Base-by-base conservation (phyloP, 495 filamentous ascomycete species). In the Neurospora sp. region DNA sequence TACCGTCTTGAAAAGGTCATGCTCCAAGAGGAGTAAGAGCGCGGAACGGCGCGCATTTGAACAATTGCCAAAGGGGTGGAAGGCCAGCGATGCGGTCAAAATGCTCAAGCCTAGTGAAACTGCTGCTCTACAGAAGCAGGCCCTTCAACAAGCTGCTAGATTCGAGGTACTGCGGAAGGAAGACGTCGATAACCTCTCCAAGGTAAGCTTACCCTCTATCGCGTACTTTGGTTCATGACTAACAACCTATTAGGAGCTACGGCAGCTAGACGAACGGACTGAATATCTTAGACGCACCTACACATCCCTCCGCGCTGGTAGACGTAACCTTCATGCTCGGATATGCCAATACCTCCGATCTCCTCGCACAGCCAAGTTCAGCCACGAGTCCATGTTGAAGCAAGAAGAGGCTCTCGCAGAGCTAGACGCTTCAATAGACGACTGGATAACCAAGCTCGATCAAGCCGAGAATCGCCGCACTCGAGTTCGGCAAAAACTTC, bases 361-460 rank as follows among this genome's bases (percentile, higher is more conserved):
- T 27, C 86, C 89, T 4, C 86, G 88, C 42, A 83, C 85, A 18
- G 87, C 89, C 42, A 88, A 85, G 70, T 91, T 92, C 77, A 91
- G 87, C 59, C 84, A 88, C 69, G 91, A 93, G 48, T 87, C 84
- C 61, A 86, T 93, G 69, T 83, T 93, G 71, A 91, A 90, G 80
- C 91, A 93, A 76, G 91, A 92, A 77, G 91, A 93, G 78, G 89
- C 91, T 9, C 83, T 93, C 31, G 86, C 86, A 2, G 90, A 92
- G 75, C 85, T 93, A 20, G 91, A 93, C 74, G 78, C 83, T n/a
- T 89, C 88, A 35, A 93, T 93, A 74, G 91, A 93, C 74, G 89
- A 91, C 75, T 93, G 91, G 90, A 86, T 91, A 38, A 81, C 73
- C 73, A 93, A 92, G 78, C 86, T 92, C 5, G 91, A 93, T 74